phyloP scores from a whole-genome alignment of 2,329 filamentous ascomycete species.

The Aspergillus unguis region DNA sequence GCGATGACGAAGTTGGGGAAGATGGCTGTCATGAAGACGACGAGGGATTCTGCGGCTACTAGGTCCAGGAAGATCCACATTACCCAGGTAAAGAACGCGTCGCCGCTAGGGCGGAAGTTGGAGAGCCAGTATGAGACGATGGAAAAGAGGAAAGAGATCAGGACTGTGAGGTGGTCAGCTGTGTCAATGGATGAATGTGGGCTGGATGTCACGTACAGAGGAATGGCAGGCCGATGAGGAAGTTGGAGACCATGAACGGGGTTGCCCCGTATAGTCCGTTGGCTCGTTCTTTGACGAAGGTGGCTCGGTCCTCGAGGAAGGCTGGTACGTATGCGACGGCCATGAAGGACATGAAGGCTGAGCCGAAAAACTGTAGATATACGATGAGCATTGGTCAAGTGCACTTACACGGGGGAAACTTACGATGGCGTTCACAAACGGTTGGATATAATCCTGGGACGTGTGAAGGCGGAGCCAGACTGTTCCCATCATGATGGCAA shows the following conservation, averaged over 20 bases:
- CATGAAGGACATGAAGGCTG: constrained; percentile 77
- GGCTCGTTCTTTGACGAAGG: constrained; percentile 71
- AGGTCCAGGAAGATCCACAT: constrained; percentile 85
- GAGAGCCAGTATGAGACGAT: constrained; percentile 74
- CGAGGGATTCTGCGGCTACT: constrained; percentile 75
- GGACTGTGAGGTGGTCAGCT: constrained; percentile 41
- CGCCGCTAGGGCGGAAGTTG: constrained; percentile 65
- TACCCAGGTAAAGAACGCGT: constrained; percentile 72
- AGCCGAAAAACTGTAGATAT: constrained; percentile 58
- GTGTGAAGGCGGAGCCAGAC: constrained; percentile 73
- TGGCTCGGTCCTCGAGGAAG: constrained; percentile 72
- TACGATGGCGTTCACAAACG: constrained; percentile 75
- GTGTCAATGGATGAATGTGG: neutral
- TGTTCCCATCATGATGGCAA: constrained; percentile 84
- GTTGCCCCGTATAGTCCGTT: constrained; percentile 77
- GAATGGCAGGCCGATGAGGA: constrained; percentile 76
- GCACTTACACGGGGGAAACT: constrained; percentile 15
- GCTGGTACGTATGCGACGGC: constrained; percentile 80
- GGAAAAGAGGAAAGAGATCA: constrained; percentile 73
- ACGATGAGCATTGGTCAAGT: neutral
- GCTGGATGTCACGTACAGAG: constrained; percentile 52
- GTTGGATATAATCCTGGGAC: constrained; percentile 69
- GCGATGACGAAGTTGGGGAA: constrained; percentile 78
- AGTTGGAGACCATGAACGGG: constrained; percentile 73
- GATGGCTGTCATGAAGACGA: constrained; percentile 69